A percentile compares a stretch with the other conserved stretches of the same genome.
Conservation (phyloP, 2,329 filamentous ascomycete species). For the Westerdykella ornata region DNA sequence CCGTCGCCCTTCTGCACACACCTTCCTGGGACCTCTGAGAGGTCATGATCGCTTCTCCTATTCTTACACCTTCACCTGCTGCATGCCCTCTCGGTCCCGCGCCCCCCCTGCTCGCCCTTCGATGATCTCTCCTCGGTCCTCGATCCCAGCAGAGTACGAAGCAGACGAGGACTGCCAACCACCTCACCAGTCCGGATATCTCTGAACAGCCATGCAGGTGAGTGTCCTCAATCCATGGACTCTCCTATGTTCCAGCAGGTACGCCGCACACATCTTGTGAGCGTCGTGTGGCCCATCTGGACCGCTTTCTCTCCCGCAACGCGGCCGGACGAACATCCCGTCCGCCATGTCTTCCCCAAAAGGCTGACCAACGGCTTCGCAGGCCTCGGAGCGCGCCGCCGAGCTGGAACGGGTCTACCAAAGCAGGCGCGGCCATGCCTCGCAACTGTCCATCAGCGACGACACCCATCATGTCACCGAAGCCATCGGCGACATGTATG, state of each 20-base stretch:
- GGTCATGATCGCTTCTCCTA: slow-evolving; percentile 4
- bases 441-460: slow-evolving; percentile 69
- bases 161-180: slow-evolving; percentile 1
- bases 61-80: slow-evolving; percentile 7
- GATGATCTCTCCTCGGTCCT: slow-evolving; percentile 9
- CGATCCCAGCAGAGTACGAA: slow-evolving; percentile 8
- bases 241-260: neutral
- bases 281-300: neutral
- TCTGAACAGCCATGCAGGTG: slow-evolving; percentile 22
- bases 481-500: slow-evolving; percentile 85
- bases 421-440: slow-evolving; percentile 51
- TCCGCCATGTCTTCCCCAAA: slow-evolving; percentile 1
- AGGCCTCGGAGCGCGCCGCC: slow-evolving; percentile 39
- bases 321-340: neutral
- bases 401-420: slow-evolving; percentile 46
- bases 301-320: slow-evolving; percentile 3
- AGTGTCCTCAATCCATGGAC: slow-evolving; percentile 1
- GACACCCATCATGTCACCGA: slow-evolving; percentile 92
- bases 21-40: neutral
- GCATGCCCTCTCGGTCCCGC: neutral
- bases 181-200: slow-evolving; percentile 11
- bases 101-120: slow-evolving; percentile 5
- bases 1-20: slow-evolving; percentile 1
- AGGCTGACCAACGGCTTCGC: slow-evolving; percentile 28
- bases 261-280: neutral